phyloP scores from a whole-genome alignment of 2,329 filamentous ascomycete genomes.

The Nigrograna mackinnonii region DNA sequence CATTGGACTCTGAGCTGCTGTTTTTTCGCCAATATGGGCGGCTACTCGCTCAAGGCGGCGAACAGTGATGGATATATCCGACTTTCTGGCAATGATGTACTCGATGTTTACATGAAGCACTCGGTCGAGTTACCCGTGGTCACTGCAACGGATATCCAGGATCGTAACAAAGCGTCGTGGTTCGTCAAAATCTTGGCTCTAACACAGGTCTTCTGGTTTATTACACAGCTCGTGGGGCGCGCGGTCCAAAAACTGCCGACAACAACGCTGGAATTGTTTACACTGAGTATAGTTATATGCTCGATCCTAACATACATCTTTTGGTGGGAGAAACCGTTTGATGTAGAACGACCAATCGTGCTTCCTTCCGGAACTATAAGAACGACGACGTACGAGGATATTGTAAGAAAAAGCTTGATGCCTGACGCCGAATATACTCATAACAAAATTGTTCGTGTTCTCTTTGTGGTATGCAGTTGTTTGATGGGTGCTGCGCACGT shows the following conservation, averaged over 20 bases:
- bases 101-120: no score
- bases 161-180: constrained; percentile 23
- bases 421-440: not conserved
- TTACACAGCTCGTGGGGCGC: constrained; percentile 29
- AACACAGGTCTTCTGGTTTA: constrained; percentile 35
- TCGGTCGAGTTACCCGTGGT: no score
- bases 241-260: constrained; percentile 22
- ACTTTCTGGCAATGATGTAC: no score
- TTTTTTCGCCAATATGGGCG: no score
- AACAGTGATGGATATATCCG: no score
- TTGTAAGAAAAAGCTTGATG: no score
- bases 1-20: no score
- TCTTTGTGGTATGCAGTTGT: no score
- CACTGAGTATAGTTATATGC: constrained; percentile 56
- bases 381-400: not conserved
- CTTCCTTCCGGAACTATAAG: not conserved
- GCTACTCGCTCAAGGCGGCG: no score
- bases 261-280: constrained; percentile 64
- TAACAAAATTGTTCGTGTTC: not conserved
- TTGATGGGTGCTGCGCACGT: constrained; percentile 16
- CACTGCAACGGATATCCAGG: not conserved
- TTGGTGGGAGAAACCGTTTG: constrained; percentile 38
- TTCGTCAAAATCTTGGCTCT: constrained; percentile 26
- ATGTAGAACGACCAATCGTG: constrained; percentile 23
- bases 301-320: constrained; percentile 33